These are phyloP conservation scores for Poterioochromonas sp. DNA, from an alignment of 352 stramenopile species.

Conservation along the genomic window DNA sequence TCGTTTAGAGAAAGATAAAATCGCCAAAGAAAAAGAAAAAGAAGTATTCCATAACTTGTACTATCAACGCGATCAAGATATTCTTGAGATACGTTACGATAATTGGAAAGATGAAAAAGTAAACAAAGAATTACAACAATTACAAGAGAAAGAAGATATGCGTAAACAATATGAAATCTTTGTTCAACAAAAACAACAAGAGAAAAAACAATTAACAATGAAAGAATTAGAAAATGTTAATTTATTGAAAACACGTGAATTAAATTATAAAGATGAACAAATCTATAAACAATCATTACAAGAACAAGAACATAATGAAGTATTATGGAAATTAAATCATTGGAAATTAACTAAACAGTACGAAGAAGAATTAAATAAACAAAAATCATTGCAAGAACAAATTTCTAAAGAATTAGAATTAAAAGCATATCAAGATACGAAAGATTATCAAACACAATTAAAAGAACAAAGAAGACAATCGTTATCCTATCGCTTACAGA, in stretches of 20 bases:
- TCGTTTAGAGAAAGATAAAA: neutral
- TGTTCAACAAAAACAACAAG: neutral
- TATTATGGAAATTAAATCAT: neutral
- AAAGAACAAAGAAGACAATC: slow-evolving; percentile 7
- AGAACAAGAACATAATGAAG: neutral
- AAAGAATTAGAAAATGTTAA: neutral
- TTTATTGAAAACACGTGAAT: neutral
- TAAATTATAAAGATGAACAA: neutral
- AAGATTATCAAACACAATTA: neutral
- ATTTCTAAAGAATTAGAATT: neutral
- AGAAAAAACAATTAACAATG: neutral
- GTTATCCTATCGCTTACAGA: slow-evolving; percentile 10
- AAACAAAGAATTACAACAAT: neutral
- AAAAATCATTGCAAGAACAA: neutral
- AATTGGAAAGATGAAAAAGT: slow-evolving; percentile 14
- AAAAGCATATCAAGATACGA: neutral
- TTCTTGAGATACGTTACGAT: neutral
- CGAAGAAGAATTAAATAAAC: neutral
- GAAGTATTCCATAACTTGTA: too few relatives aligned
- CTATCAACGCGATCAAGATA: too few relatives aligned
- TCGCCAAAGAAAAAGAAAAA: slow-evolving; percentile 3
- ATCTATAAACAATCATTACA: neutral
- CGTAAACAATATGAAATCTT: neutral
- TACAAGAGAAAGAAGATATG: neutral
- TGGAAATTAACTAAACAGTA: neutral